phyloP scores from a whole-genome alignment of 2,329 filamentous ascomycete genomes.

The Aspergillus felis region DNA sequence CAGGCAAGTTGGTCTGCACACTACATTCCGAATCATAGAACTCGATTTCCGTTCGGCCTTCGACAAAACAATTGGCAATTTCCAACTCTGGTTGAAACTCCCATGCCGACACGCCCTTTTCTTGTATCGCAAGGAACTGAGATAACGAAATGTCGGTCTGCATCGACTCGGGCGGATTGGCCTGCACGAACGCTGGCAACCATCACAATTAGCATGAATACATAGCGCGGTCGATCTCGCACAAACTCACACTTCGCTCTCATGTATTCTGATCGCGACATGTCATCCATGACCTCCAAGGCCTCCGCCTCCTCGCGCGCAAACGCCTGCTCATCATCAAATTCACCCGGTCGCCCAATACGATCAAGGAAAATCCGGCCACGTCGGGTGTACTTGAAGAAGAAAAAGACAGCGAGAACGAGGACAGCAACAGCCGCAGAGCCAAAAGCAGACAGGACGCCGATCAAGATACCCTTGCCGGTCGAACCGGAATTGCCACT shows the following conservation, averaged over 20 bases:
- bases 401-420: slow-evolving; percentile 78
- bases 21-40: slow-evolving; percentile 98
- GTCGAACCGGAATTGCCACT: slow-evolving; percentile 50
- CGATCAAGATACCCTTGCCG: slow-evolving; percentile 83
- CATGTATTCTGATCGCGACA: slow-evolving; percentile 83
- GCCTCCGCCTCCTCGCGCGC: slow-evolving; percentile 91
- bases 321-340: slow-evolving; percentile 96
- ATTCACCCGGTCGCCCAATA: slow-evolving; percentile 89
- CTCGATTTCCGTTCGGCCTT: slow-evolving; percentile 93
- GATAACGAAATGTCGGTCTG: slow-evolving; percentile 97
- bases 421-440: slow-evolving; percentile 81
- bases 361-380: slow-evolving; percentile 91
- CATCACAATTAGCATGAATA: slow-evolving; percentile 2
- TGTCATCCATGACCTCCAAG: slow-evolving; percentile 90
- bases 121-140: slow-evolving; percentile 96
- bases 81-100: slow-evolving; percentile 99
- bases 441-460: slow-evolving; percentile 88
- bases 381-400: slow-evolving; percentile 84
- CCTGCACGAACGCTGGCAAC: slow-evolving; percentile 77
- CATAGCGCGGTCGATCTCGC: neutral
- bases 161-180: slow-evolving; percentile 89
- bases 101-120: slow-evolving; percentile 99
- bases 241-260: slow-evolving; percentile 76
- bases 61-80: slow-evolving; percentile 98
- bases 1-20: slow-evolving; percentile 91